These are phyloP conservation scores for Nevesoporus exiguus DNA, from an alignment of 768 basidiomycete genomes.

Conservation along the genomic window DNA sequence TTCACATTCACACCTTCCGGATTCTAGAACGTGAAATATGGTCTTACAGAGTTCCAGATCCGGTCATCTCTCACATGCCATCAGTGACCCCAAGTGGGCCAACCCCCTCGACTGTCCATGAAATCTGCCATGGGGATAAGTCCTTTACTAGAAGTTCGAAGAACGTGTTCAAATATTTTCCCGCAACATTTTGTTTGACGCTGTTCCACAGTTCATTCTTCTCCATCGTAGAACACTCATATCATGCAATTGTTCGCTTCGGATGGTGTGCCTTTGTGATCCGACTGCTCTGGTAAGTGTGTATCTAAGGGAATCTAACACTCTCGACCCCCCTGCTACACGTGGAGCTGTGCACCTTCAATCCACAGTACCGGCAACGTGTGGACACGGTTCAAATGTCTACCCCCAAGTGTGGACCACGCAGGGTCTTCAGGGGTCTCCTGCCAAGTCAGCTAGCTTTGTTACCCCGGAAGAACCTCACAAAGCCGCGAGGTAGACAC, in stretches of 20 bases:
- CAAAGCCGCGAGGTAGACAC: constrained; percentile 27
- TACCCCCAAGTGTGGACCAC: constrained; percentile 4
- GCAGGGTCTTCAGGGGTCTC: constrained; percentile 20
- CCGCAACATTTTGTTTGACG: neutral
- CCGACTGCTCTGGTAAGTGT: constrained; percentile 3
- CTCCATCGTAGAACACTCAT: neutral
- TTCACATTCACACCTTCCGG: constrained; percentile 21
- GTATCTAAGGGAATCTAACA: neutral
- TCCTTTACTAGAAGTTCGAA: neutral
- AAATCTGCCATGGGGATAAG: neutral
- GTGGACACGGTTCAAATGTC: constrained; percentile 6
- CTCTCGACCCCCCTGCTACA: constrained; percentile 6
- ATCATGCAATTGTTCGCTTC: neutral
- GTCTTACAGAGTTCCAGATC: constrained; percentile 16
- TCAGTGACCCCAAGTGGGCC: constrained; percentile 20
- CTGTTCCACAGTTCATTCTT: neutral
- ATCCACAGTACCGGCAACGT: constrained; percentile 13
- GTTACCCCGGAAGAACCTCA: constrained; percentile 25
- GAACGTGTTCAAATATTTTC: constrained; percentile 7
- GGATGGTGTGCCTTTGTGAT: neutral
- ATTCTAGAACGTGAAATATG: constrained; percentile 24
- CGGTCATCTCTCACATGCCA: constrained; percentile 10
- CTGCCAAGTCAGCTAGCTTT: constrained; percentile 13
- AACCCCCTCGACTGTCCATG: neutral
- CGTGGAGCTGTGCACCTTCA: constrained; percentile 21